A percentile compares a stretch with the other conserved stretches of the same genome.
These are phyloP conservation scores for Aspergillus pseudoviridinutans DNA, from an alignment of 2,329 filamentous ascomycete genomes.

Conservation along the genomic window DNA sequence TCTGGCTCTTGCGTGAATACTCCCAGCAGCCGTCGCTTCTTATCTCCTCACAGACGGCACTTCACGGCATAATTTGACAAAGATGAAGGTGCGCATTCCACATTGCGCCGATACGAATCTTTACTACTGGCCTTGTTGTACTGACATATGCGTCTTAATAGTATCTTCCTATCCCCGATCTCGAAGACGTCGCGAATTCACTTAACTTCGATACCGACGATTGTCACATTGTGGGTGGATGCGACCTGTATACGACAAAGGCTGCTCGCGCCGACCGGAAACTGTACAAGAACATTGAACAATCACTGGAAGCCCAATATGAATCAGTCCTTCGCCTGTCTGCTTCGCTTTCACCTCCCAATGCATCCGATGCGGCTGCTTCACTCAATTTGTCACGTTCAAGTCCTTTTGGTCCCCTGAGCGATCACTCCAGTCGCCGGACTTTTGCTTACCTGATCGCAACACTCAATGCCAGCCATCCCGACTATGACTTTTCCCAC, in stretches of 20 bases:
- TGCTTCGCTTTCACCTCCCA: conserved; percentile 79
- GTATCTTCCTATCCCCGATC: conserved; percentile 88
- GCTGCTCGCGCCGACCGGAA: conserved; percentile 95
- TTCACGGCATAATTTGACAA: conserved; percentile 6
- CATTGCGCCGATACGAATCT: not conserved
- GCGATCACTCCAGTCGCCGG: conserved; percentile 79
- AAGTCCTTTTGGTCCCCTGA: conserved; percentile 87
- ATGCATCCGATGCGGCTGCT: conserved; percentile 64
- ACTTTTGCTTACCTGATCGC: conserved; percentile 96
- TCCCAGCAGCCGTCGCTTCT: not conserved
- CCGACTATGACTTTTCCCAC: conserved; percentile 96
- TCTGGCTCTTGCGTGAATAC: not conserved
- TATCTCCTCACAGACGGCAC: not conserved
- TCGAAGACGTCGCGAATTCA: conserved; percentile 86
- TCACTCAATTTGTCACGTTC: conserved; percentile 74
- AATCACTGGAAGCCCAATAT: conserved; percentile 86
- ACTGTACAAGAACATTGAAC: conserved; percentile 91
- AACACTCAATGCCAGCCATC: conserved; percentile 90
- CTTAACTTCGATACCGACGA: conserved; percentile 95
- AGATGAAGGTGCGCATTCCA: conserved; percentile 17
- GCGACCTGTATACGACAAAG: conserved; percentile 97
- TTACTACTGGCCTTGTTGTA: not conserved
- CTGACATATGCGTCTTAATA: conserved; percentile 40
- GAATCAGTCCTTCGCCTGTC: conserved; percentile 81
- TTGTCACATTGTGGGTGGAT: conserved; percentile 85